These are phyloP conservation scores for Saccharomyces pastorianus DNA, from an alignment of 1,139 yeast species.

Conservation along the genomic window DNA sequence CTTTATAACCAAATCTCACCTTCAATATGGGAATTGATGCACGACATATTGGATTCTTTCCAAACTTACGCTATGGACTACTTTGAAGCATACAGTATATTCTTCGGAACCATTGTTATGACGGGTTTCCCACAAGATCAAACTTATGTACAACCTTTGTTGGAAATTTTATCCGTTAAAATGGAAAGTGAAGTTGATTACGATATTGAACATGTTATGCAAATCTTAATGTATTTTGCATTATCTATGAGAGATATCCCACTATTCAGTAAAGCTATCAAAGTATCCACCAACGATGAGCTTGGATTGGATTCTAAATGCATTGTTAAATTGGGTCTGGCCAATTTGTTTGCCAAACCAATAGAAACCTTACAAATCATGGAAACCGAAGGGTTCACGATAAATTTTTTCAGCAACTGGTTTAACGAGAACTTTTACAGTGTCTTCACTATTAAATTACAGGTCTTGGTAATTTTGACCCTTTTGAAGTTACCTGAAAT, in stretches of 20 bases:
- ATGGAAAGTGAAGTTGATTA: slow-evolving; percentile 34
- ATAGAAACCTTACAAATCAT: slow-evolving; percentile 46
- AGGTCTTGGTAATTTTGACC: slow-evolving; percentile 55
- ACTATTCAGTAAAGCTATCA: slow-evolving; percentile 27
- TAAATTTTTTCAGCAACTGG: slow-evolving; percentile 57
- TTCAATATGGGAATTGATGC: slow-evolving; percentile 33
- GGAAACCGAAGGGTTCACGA: slow-evolving; percentile 41
- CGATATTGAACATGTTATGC: slow-evolving; percentile 38
- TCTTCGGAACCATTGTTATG: slow-evolving; percentile 66
- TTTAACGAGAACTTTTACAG: slow-evolving; percentile 51
- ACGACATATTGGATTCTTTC: slow-evolving; percentile 40
- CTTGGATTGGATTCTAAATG: slow-evolving; percentile 30
- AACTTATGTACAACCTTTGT: slow-evolving; percentile 34
- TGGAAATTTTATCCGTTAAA: slow-evolving; percentile 28
- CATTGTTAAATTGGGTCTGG: slow-evolving; percentile 51
- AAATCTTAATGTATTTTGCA: slow-evolving; percentile 31
- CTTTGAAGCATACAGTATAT: slow-evolving; percentile 67
- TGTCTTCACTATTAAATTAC: slow-evolving; percentile 73
- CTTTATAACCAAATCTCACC: slow-evolving; percentile 30
- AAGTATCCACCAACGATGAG: slow-evolving; percentile 25
- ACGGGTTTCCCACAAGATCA: slow-evolving; percentile 49
- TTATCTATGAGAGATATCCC: slow-evolving; percentile 33
- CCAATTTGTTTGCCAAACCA: slow-evolving; percentile 62
- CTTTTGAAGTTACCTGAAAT: slow-evolving; percentile 36
- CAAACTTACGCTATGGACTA: slow-evolving; percentile 52